A percentile compares a stretch with the other conserved stretches of the same genome.
Conservation (phyloP, 805 yeast species). For the Barnettozyma californica region DNA sequence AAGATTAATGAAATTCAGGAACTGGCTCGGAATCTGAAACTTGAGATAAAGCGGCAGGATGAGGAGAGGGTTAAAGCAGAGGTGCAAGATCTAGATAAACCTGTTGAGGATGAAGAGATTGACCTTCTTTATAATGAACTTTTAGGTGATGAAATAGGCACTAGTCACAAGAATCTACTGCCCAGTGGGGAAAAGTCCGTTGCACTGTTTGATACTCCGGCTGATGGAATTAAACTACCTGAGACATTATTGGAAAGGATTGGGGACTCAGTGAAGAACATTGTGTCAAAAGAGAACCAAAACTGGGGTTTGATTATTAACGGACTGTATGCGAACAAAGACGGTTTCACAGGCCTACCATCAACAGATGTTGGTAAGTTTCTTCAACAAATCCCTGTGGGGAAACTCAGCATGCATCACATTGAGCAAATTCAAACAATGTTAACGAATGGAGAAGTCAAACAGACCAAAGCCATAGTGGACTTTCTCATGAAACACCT, state of each 20-base stretch:
- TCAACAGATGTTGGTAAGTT: conserved; percentile 30
- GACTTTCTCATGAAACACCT: conserved; percentile 34
- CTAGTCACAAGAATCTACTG: not conserved
- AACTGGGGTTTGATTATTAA: conserved; percentile 37
- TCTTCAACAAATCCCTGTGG: conserved; percentile 33
- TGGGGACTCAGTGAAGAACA: conserved; percentile 36
- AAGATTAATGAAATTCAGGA: conserved; percentile 18
- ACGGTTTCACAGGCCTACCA: conserved; percentile 32
- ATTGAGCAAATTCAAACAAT: conserved; percentile 29
- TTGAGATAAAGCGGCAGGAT: conserved; percentile 11
- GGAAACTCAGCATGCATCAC: conserved; percentile 22
- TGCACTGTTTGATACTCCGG: conserved; percentile 22
- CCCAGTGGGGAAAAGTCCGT: not conserved
- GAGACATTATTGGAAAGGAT: conserved; percentile 30
- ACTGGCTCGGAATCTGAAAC: conserved; percentile 13
- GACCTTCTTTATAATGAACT: conserved; percentile 16
- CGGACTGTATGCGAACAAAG: conserved; percentile 19
- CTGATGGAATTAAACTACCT: conserved; percentile 29
- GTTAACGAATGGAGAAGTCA: conserved; percentile 28
- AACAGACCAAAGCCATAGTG: conserved; percentile 27
- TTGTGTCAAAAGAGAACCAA: conserved; percentile 36
- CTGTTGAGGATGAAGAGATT: conserved; percentile 19
- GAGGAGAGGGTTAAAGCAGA: conserved; percentile 15
- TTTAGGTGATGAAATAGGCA: conserved; percentile 4
- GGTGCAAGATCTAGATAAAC: conserved; percentile 10